Conservation (phyloP, 2,329 filamentous ascomycete genomes). For the Fusarium sp. region DNA sequence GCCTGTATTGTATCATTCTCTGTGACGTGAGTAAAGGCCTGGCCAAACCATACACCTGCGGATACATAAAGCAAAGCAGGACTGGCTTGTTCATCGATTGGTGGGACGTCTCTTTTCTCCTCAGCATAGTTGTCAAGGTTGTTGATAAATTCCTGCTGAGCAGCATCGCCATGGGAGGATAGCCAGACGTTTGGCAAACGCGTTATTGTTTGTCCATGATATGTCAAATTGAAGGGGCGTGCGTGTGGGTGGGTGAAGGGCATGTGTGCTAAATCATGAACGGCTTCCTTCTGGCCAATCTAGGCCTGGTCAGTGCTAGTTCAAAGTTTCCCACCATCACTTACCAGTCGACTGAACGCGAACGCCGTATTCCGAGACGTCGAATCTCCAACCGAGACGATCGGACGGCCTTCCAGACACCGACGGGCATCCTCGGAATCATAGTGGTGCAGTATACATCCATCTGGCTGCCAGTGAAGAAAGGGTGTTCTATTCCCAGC, state of each 20-base stretch:
- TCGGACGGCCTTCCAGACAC: constrained; percentile 62
- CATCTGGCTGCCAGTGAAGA: constrained; percentile 67
- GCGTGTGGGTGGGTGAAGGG: not conserved
- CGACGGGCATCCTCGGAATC: constrained; percentile 58
- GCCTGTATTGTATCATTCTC: not conserved
- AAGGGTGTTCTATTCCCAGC: constrained; percentile 45
- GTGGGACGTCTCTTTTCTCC: not conserved
- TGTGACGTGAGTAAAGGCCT: not conserved
- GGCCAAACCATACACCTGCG: constrained; percentile 1
- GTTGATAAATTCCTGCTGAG: not conserved
- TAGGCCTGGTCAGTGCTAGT: not conserved
- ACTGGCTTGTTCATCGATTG: not conserved
- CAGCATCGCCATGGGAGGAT: not conserved
- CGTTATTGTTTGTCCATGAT: constrained; percentile 5
- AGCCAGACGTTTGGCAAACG: not conserved
- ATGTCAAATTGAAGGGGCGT: not conserved
- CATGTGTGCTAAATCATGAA: not conserved
- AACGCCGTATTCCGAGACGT: constrained; percentile 68
- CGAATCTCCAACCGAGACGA: constrained; percentile 70
- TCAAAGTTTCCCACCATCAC: not conserved
- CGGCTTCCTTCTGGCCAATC: not conserved
- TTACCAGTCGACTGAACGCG: constrained; percentile 51
- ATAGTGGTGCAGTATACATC: constrained; percentile 69
- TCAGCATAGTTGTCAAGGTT: not conserved
- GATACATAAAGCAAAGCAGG: not conserved